Conservation (phyloP, 2,329 filamentous ascomycete species). For the Exutisphaerella laricina region DNA sequence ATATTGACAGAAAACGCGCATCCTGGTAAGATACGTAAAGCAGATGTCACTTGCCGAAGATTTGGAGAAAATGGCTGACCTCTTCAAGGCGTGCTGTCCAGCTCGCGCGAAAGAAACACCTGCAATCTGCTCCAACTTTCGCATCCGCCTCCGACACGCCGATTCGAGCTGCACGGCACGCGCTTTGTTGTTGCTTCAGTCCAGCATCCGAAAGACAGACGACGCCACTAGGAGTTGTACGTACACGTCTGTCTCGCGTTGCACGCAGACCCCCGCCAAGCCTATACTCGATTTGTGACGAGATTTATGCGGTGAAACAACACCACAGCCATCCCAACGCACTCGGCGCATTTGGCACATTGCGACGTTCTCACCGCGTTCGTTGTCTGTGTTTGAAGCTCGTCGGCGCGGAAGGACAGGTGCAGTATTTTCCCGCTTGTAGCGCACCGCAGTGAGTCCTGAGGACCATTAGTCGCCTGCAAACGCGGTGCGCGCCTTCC, state of each 20-base stretch:
- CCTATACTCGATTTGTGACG: conserved; percentile 5
- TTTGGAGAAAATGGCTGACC: conserved; percentile 6
- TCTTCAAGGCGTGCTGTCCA: conserved; percentile 2
- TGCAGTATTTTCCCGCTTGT: too few species aligned
- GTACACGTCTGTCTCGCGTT: conserved; percentile 2
- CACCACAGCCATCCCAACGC: background rate
- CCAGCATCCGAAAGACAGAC: background rate
- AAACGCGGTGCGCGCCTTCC: conserved; percentile 4
- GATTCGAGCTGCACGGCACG: background rate
- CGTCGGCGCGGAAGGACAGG: background rate
- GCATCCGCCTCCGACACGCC: background rate
- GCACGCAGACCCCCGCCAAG: conserved; percentile 3
- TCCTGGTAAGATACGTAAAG: conserved; percentile 2
- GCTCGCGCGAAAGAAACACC: conserved; percentile 1
- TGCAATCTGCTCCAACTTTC: background rate
- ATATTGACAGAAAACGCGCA: background rate
- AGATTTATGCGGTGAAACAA: conserved; percentile 3
- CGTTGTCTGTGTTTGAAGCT: background rate
- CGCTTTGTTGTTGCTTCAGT: conserved; percentile 4
- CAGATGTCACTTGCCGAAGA: conserved; percentile 5
- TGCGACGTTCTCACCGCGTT: background rate
- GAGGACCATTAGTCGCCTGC: too few species aligned
- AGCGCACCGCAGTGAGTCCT: too few species aligned
- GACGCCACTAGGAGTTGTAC: conserved; percentile 1
- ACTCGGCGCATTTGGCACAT: conserved; percentile 3